These are phyloP conservation scores for Apiospora aurea DNA, from an alignment of 2,329 filamentous ascomycete species.

Conservation along the genomic window DNA sequence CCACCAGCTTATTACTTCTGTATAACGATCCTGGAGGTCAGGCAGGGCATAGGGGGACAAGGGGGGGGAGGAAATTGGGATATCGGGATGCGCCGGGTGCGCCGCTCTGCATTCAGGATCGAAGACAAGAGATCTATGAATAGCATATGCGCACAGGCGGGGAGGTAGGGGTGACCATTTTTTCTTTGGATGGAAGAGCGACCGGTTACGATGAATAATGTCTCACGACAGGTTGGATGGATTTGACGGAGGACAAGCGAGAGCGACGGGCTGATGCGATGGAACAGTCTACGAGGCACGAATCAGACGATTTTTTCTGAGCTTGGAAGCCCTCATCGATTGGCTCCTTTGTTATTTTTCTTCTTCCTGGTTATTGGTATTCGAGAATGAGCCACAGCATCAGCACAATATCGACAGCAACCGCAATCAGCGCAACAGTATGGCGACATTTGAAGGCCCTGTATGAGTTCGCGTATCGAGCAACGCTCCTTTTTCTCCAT, in stretches of 20 bases:
- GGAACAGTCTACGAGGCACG: conserved; percentile 22
- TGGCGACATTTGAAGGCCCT: conserved; percentile 25
- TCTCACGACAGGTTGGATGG: conserved; percentile 40
- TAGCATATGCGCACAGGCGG: conserved; percentile 31
- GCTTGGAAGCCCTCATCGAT: background rate
- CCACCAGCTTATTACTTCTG: conserved; percentile 37
- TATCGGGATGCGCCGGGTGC: conserved; percentile 18
- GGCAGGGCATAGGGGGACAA: conserved; percentile 25
- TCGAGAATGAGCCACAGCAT: conserved; percentile 23
- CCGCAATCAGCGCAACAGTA: conserved; percentile 25
- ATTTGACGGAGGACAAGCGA: conserved; percentile 21
- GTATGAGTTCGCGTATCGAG: conserved; percentile 20
- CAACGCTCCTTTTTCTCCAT: background rate
- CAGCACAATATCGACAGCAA: conserved; percentile 29
- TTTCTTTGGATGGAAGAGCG: conserved; percentile 34
- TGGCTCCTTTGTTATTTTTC: conserved; percentile 17
- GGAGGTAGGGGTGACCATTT: conserved; percentile 26
- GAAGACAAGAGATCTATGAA: conserved; percentile 31
- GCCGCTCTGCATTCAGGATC: conserved; percentile 18
- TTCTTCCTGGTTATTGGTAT: conserved; percentile 23
- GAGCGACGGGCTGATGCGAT: conserved; percentile 32
- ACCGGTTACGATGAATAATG: conserved; percentile 34
- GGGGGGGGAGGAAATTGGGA: conserved; percentile 24
- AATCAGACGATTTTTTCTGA: conserved; percentile 15
- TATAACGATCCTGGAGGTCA: conserved; percentile 40